Conservation (phyloP, 106 monocot genomes). For the Dactylorhiza incarnata region DNA sequence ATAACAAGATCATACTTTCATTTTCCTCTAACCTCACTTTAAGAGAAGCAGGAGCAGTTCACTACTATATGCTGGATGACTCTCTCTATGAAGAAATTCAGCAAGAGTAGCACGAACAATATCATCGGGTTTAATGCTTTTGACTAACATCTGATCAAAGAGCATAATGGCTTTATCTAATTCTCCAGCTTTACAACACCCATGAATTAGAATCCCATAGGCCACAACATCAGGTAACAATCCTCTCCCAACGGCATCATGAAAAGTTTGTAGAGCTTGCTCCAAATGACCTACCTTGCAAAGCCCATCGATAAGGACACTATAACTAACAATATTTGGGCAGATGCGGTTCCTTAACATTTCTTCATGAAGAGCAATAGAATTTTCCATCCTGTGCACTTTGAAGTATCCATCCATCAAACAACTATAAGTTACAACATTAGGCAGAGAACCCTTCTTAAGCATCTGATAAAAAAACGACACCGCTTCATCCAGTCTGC, state of each 20-base stretch:
- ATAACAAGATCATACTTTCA: neutral
- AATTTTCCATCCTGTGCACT: constrained; percentile 26
- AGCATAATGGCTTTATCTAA: constrained; percentile 34
- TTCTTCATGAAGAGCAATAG: constrained; percentile 43
- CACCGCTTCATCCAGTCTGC: constrained; percentile 39
- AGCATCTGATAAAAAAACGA: constrained; percentile 34
- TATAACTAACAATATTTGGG: constrained; percentile 50
- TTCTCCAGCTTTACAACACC: constrained; percentile 30
- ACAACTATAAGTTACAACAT: constrained; percentile 45
- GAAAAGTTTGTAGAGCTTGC: constrained; percentile 35
- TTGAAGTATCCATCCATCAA: constrained; percentile 47
- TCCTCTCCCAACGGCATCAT: constrained; percentile 28
- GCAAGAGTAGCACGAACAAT: constrained; percentile 12
- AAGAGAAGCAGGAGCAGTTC: neutral
- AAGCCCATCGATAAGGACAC: constrained; percentile 43
- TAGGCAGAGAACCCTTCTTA: constrained; percentile 23
- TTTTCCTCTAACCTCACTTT: neutral
- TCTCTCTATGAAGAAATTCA: constrained; percentile 12
- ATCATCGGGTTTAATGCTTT: constrained; percentile 36
- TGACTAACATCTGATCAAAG: constrained; percentile 41
- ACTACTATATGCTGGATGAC: neutral
- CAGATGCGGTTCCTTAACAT: constrained; percentile 33
- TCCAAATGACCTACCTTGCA: constrained; percentile 42
- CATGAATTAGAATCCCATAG: constrained; percentile 50
- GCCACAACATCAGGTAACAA: constrained; percentile 59